Evolutionary conservation across 768 basidiomycete species (phyloP).

Genomic region (Pleurotus tuoliensis): DNA sequence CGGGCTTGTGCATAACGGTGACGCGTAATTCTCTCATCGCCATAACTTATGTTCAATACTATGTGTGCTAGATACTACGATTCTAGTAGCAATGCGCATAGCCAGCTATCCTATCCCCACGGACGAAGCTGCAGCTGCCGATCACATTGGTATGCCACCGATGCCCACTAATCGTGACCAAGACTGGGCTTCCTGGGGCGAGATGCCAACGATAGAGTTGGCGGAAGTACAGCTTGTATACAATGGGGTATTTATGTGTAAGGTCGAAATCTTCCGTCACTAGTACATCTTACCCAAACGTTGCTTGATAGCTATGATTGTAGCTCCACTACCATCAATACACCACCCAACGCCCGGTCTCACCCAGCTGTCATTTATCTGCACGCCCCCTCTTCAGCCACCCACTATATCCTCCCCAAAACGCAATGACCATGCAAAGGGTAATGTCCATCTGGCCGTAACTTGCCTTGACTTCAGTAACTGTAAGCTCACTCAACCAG

Average conservation of each 20-base stretch:
- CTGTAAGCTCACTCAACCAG: conserved; percentile 36
- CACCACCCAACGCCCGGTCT: conserved; percentile 31
- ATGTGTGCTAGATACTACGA: conserved; percentile 40
- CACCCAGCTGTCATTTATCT: conserved; percentile 44
- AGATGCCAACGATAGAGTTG: conserved; percentile 58
- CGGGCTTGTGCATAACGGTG: conserved; percentile 58
- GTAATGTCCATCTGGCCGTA: conserved; percentile 43
- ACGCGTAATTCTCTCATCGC: not conserved
- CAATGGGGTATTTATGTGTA: conserved; percentile 42
- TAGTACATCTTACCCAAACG: not conserved
- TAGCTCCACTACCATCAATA: conserved; percentile 45
- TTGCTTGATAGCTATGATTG: conserved; percentile 31
- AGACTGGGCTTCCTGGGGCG: conserved; percentile 56
- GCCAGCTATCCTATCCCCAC: conserved; percentile 38
- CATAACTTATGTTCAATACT: not conserved
- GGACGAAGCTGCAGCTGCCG: conserved; percentile 21
- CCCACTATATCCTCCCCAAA: conserved; percentile 14
- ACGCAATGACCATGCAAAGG: conserved; percentile 18
- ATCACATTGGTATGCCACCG: conserved; percentile 26
- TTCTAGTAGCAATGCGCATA: conserved; percentile 63
- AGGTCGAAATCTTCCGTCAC: conserved; percentile 11
- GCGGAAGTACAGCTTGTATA: conserved; percentile 53
- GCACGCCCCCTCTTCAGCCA: conserved; percentile 25
- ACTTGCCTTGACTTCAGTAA: conserved; percentile 58
- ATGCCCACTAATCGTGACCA: conserved; percentile 20